Conservation (phyloP, 345 rosid genomes). For the Dipteronia sinensis region DNA sequence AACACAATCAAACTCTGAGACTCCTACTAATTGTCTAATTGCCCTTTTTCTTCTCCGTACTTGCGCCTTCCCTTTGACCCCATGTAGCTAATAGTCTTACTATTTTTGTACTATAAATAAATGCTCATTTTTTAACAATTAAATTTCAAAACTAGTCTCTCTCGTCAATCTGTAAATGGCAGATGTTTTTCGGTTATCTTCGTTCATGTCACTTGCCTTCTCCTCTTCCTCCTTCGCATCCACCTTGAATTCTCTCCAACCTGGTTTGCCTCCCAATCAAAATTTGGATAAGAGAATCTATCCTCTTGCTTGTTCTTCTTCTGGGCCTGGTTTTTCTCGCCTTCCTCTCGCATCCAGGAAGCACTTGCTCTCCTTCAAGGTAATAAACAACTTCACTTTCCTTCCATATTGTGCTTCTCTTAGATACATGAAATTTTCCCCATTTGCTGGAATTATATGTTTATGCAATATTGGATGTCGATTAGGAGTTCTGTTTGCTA, state of each 20-base stretch:
- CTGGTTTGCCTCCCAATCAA: constrained; percentile 26
- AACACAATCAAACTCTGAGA: background rate
- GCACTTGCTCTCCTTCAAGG: constrained; percentile 52
- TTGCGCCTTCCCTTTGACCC: background rate
- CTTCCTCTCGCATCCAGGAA: constrained; percentile 33
- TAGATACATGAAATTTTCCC: background rate
- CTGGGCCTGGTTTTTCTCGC: constrained; percentile 28
- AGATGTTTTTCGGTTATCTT: constrained; percentile 52
- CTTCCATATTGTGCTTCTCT: background rate
- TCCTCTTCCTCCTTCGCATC: constrained; percentile 43
- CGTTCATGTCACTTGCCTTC: constrained; percentile 43
- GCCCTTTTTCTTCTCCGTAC: background rate
- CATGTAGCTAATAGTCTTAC: background rate
- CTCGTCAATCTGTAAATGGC: constrained; percentile 51
- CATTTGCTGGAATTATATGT: constrained; percentile 11
- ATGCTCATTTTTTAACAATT: background rate
- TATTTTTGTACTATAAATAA: no score
- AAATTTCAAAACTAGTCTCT: background rate
- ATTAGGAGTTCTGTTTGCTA: background rate
- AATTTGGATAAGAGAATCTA: constrained; percentile 40
- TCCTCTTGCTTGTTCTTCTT: constrained; percentile 34
- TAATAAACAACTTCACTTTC: constrained; percentile 6
- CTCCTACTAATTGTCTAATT: no score
- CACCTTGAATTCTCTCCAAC: constrained; percentile 40
- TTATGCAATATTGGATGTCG: background rate